Evolutionary conservation across 495 filamentous ascomycete genomes (phyloP), one percentile per base, ranked within the genome.

Genomic region (Lepidopterella palustris): DNA sequence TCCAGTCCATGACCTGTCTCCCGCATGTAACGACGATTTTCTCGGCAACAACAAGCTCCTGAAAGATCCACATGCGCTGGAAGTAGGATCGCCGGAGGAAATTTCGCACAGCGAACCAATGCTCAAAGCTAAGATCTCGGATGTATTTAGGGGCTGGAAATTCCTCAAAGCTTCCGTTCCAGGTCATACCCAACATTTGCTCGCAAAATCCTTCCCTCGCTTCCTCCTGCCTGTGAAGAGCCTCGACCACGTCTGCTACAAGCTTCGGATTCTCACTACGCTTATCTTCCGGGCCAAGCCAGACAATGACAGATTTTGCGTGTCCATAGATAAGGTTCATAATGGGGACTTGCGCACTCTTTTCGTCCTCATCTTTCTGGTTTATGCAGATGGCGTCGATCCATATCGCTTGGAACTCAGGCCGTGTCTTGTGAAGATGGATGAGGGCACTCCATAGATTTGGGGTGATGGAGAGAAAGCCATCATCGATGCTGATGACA

Each of bases 351-450:
- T 59, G 45, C 13, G 3, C 13, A 3, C 29, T 47, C 3, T 47
- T 45, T 26, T 59, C 57, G 28, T 32, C 47, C 45, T 26, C 5
- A 40, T 59, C 57, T 1, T 32, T 15, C 25, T 59, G 57, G 47
- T 59, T 59, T 29, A 59, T 59, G 28, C 57, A 59, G 5, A 59
- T n/a, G 1, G 42, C 45, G 26, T 59, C 57, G 18, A 59, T 24
- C 57, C 57, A 59, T 4, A 59, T 35, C 31, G 31, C 31, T 13
- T 35, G 31, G 31, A 35, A 35, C 5, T 35, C 31, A 6, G 31
- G 31, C n/a, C n/a, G n/a, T 6, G 5, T 13, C 31, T 35, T 35
- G 31, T 6, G 13, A 13, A 35, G 31, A 5, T 35, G 31, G 31
- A 13, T 35, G 6, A 35, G 31, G 13, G 31, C 31, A 13, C 13